Evolutionary conservation across 805 yeast species (phyloP), one percentile per base, ranked within the genome.

Genomic region (Blastobotrys attinorum): DNA sequence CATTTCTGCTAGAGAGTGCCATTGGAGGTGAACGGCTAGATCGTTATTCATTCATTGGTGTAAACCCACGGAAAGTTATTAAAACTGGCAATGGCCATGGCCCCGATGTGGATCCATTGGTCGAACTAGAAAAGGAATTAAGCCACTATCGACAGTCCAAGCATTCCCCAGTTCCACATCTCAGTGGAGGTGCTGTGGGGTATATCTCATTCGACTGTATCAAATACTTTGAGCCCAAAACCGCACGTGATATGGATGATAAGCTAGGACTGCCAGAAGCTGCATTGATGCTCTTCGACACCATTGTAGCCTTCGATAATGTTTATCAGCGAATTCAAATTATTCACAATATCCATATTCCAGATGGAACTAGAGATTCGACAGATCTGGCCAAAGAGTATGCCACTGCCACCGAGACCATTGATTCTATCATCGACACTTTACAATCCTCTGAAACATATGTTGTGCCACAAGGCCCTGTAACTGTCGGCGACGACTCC

Each of bases 101-200:
- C 13, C 68, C 71, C 1, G 83, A 83, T 52, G 77, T 77, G 21
- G 98, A 92, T 63, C 98, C 98, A 1, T 70, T 92, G 47, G 61
- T 65, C 2, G 58, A 83, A 3, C 70, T 92, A 50, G 96, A 92
- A 60, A 52, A 75, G 36, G 96, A 90, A 60, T 70, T 92, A 67
- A 63, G 68, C 7, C 63, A 70, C 33, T 76, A 74, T 56, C 75
- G 70, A 44, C 87, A 85, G 57, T 86, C 89, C 1, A 79, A 76
- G 53, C 31, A 33, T 3, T 42, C 42, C 11, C 46, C 48, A 11
- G 43, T 52, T 4, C 94, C 95, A 0, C 94, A 95, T 34, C 68
- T 89, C 40, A 81, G 89, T 54, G 98, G 99, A 46, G 99, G 99
- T 50, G 97, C 97, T 4, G 75, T 90, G 43, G 99, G 99, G 1